Conservation (phyloP, 2,329 filamentous ascomycete genomes). For the Cercospora zeina region DNA sequence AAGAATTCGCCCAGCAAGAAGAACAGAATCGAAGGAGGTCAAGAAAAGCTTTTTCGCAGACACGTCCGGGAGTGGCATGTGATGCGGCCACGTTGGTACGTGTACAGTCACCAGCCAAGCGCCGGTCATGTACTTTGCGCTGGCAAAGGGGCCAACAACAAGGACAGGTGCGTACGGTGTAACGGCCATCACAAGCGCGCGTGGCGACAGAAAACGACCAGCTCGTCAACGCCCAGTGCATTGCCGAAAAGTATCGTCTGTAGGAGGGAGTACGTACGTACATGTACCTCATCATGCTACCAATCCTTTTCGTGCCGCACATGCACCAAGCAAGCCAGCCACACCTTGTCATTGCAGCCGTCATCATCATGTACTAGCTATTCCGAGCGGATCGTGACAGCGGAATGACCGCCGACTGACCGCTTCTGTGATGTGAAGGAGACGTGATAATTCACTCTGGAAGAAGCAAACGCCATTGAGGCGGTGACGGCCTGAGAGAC, state of each 20-base stretch:
- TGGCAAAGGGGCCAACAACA: background rate
- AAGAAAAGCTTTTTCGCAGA: slow-evolving; percentile 5
- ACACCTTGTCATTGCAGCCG: background rate
- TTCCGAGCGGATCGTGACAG: slow-evolving; percentile 1
- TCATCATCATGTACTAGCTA: background rate
- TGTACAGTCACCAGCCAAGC: background rate
- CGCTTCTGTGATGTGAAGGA: background rate
- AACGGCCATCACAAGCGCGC: background rate
- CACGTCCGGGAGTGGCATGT: background rate
- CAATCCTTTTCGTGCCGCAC: slow-evolving; percentile 2
- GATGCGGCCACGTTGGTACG: background rate
- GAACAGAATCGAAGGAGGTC: background rate
- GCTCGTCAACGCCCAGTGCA: slow-evolving; percentile 3
- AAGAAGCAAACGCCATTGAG: too few relatives aligned
- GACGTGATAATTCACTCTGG: background rate
- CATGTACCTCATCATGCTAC: background rate
- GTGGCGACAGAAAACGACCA: slow-evolving; percentile 1
- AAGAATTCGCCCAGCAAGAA: background rate
- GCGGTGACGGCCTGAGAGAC: background rate
- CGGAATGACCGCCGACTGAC: background rate
- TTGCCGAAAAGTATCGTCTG: background rate
- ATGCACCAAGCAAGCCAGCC: slow-evolving; percentile 1
- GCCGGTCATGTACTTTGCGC: too few relatives aligned
- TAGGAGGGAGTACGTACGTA: too few relatives aligned
- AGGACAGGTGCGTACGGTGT: background rate